phyloP scores from a whole-genome alignment of 306 rosid species.

The Inga laurina region DNA sequence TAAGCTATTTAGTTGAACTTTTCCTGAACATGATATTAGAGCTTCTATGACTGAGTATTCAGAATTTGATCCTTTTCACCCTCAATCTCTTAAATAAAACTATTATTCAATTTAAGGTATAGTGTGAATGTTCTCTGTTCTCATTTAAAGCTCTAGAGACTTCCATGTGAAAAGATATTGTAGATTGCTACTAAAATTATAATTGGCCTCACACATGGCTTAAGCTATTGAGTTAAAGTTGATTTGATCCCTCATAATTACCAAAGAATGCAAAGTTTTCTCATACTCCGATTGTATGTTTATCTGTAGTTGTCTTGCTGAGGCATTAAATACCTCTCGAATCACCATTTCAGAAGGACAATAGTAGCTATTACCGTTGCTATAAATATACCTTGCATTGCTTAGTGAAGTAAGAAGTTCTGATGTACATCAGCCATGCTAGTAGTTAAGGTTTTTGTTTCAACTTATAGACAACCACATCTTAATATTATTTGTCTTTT shows the following conservation, averaged over 20 bases:
- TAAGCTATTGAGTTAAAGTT: background rate
- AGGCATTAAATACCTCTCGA: background rate
- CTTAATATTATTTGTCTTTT: too few relatives aligned
- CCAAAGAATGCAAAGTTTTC: background rate
- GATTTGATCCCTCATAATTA: background rate
- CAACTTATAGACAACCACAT: too few relatives aligned
- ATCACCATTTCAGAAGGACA: background rate
- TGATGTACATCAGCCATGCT: background rate
- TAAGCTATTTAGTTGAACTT: background rate
- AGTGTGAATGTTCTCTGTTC: background rate
- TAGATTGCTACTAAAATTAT: background rate
- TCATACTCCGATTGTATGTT: too few relatives aligned
- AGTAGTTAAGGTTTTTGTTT: too few relatives aligned
- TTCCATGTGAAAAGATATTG: background rate
- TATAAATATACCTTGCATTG: background rate
- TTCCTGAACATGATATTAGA: background rate
- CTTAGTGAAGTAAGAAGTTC: background rate
- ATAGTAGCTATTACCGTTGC: background rate
- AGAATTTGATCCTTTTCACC: background rate
- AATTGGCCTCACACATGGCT: background rate
- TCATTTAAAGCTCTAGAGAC: background rate
- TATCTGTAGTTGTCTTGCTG: background rate
- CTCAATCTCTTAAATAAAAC: background rate
- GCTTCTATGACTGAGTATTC: background rate
- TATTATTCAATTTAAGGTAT: background rate